phyloP scores from a whole-genome alignment of 345 rosid genomes.

The Corchorus olitorius region DNA sequence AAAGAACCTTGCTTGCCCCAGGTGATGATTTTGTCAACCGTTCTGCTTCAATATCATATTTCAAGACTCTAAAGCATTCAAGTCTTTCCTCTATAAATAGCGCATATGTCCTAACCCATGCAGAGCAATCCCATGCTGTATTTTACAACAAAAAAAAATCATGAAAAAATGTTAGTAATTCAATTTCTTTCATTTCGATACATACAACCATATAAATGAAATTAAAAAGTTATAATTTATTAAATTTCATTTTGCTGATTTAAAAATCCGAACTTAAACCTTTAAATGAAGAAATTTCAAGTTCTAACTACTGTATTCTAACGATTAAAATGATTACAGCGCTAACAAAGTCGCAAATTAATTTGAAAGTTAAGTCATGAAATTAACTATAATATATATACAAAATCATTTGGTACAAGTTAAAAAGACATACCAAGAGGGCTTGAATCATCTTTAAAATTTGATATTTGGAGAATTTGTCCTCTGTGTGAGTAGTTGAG shows the following conservation, averaged over 20 bases:
- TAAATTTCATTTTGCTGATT: too few relatives aligned
- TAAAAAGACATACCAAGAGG: conserved; percentile 58
- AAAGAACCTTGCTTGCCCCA: conserved; percentile 57
- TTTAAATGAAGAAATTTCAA: too few relatives aligned
- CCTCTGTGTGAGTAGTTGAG: conserved; percentile 70
- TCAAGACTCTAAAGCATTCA: conserved; percentile 80
- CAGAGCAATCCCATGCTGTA: conserved; percentile 99
- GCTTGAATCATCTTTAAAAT: conserved; percentile 94
- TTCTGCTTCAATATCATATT: conserved; percentile 85
- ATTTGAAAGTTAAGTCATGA: too few relatives aligned
- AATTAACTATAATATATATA: too few relatives aligned
- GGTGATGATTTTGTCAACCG: conserved; percentile 65
- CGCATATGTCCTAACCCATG: conserved; percentile 92
- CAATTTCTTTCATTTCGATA: too few relatives aligned
- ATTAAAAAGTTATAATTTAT: too few relatives aligned
- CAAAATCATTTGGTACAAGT: background rate
- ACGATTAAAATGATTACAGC: too few relatives aligned
- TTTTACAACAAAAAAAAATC: background rate
- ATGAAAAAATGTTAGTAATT: background rate
- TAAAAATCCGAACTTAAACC: too few relatives aligned
- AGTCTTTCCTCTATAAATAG: conserved; percentile 88
- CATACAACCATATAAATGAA: too few relatives aligned
- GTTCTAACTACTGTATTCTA: too few relatives aligned
- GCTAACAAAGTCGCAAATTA: too few relatives aligned
- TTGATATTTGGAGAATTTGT: conserved; percentile 81